Evolutionary conservation across 768 basidiomycete genomes (phyloP), one percentile per base, ranked within the genome.

Genomic region (Boletellus emodensis): DNA sequence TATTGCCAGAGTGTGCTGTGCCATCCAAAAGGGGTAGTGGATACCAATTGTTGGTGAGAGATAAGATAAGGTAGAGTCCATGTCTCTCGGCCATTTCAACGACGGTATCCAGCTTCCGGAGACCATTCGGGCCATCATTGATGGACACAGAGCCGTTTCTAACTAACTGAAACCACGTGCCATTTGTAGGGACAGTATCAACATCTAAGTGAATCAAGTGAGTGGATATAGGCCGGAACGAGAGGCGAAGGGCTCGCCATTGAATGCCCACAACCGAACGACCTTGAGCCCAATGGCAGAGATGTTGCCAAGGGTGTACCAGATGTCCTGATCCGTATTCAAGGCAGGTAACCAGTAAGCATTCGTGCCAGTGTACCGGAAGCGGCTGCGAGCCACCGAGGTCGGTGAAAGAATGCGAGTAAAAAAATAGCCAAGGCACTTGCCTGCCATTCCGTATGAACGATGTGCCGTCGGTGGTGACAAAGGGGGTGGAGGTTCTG

Each of bases 181-280:
- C 81, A 47, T 79, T 75, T 46, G 67, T 58, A 8, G 82, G 81
- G 54, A 81, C 69, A n/a, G 69, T 64, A 3, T 68, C 65, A 37
- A 84, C 82, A 54, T 82, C 80, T 81, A 17, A 46, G 42, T 15
- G 14, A 41, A n/a, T 10, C 37, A 24, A 18, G 35, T 67, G n/a
- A 61, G 51, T 7, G 20, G 24, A 6, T 8, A 13, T 11, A 30
- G 48, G 35, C 14, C 47, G 30, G 11, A 30, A 11, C 30, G 11
- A 49, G 24, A 22, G 30, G 40, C 24, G 44, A 34, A 30, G 28
- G 40, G 14, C 46, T 49, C 34, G 78, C 84, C 85, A 66, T 87
- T 86, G 65, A 87, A 87, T 15, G 77, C 86, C 86, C 86, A 88
- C 4, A 80, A 71, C 37, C 85, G 74, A 26, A 87, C 77, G 18